phyloP scores from a whole-genome alignment of 371 early-diverging fungal genomes.

The Mortierella sp. region DNA sequence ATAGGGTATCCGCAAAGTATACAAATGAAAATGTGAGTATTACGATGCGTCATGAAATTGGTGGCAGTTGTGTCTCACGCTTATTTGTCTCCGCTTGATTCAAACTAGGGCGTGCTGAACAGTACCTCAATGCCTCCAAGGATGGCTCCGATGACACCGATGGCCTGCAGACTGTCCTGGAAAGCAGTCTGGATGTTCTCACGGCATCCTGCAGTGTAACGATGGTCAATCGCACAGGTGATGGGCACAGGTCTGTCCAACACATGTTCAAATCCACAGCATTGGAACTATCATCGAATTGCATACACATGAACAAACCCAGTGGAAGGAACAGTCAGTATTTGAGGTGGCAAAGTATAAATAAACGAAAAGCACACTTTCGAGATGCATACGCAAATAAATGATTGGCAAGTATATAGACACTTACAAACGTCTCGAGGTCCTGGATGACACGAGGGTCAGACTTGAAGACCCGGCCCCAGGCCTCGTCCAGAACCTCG shows the following conservation, averaged over 20 bases:
- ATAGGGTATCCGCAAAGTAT: neutral
- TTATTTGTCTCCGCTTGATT: neutral
- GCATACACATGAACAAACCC: too few relatives aligned
- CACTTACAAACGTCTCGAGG: constrained; percentile 48
- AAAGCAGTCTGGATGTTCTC: constrained; percentile 53
- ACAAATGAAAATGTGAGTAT: neutral
- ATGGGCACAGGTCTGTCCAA: constrained; percentile 49
- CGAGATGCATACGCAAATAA: too few relatives aligned
- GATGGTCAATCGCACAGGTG: constrained; percentile 50
- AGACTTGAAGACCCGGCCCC: constrained; percentile 41
- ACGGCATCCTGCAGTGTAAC: constrained; percentile 45
- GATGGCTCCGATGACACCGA: constrained; percentile 56
- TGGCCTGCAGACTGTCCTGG: constrained; percentile 58
- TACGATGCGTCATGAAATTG: neutral
- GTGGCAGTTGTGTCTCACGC: neutral
- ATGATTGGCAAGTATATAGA: too few relatives aligned
- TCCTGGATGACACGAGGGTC: constrained; percentile 55
- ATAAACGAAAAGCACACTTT: too few relatives aligned
- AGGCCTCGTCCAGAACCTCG: constrained; percentile 47
- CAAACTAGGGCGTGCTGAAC: neutral
- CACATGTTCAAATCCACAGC: constrained; percentile 56
- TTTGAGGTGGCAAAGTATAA: too few relatives aligned
- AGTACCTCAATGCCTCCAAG: constrained; percentile 55
- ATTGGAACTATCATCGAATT: constrained; percentile 38
- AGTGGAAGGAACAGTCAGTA: too few relatives aligned